These are phyloP conservation scores for Pleurotus platypus DNA, from an alignment of 768 basidiomycete genomes.

Conservation along the genomic window DNA sequence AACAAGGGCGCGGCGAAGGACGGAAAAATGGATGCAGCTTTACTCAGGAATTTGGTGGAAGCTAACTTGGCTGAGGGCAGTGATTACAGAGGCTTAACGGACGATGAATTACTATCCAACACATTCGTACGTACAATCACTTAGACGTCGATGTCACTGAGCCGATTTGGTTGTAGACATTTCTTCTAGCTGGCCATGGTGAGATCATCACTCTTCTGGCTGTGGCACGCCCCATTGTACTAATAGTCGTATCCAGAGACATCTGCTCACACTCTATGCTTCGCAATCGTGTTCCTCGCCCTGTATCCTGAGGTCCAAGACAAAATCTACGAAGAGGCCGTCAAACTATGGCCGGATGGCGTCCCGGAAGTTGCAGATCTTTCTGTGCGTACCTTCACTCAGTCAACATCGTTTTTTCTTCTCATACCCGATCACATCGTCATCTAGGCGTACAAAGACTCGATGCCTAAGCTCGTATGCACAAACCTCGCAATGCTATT, in stretches of 20 bases:
- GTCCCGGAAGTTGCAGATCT: constrained; percentile 18
- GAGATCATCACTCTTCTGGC: neutral
- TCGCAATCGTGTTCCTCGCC: constrained; percentile 41
- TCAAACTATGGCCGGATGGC: constrained; percentile 35
- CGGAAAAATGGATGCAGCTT: constrained; percentile 17
- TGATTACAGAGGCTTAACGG: constrained; percentile 23
- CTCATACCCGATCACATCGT: neutral
- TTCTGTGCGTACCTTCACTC: constrained; percentile 21
- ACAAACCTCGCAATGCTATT: neutral
- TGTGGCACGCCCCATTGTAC: neutral
- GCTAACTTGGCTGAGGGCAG: constrained; percentile 30
- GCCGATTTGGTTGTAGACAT: constrained; percentile 24
- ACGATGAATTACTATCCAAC: constrained; percentile 24
- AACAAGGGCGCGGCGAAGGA: constrained; percentile 14
- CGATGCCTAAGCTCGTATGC: constrained; percentile 31
- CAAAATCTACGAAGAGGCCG: constrained; percentile 38
- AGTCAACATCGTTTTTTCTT: no score
- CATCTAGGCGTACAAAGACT: constrained; percentile 36
- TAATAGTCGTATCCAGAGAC: constrained; percentile 31
- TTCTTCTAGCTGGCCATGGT: constrained; percentile 51
- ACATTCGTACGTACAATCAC: constrained; percentile 31
- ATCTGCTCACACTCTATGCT: constrained; percentile 39
- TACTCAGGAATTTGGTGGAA: constrained; percentile 31
- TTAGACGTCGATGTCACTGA: neutral
- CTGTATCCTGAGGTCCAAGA: constrained; percentile 47